These are phyloP conservation scores for Auriculariales sp. DNA, from an alignment of 768 basidiomycete species.

Conservation along the genomic window DNA sequence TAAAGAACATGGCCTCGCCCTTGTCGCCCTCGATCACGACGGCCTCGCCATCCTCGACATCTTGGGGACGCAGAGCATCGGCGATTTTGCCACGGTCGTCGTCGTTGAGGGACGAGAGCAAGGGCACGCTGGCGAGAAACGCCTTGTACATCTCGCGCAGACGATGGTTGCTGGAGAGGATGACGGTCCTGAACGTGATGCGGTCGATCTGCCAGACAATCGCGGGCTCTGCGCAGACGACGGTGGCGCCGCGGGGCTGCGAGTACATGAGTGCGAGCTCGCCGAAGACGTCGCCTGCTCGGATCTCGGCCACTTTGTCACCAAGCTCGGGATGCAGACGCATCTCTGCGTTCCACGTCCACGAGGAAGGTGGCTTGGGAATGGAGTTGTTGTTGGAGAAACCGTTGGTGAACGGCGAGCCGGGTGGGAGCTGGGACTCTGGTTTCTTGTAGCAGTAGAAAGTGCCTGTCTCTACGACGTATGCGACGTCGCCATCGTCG, in stretches of 20 bases:
- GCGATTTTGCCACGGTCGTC: conserved; percentile 94
- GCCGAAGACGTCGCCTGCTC: conserved; percentile 78
- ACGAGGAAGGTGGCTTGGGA: conserved; percentile 22
- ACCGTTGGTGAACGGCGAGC: conserved; percentile 30
- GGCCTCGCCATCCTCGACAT: conserved; percentile 69
- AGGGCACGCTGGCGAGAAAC: conserved; percentile 81
- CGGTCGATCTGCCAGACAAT: conserved; percentile 94
- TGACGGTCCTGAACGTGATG: conserved; percentile 95
- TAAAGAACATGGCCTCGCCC: conserved; percentile 95
- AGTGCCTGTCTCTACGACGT: conserved; percentile 84
- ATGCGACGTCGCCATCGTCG: conserved; percentile 93
- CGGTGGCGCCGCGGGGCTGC: conserved; percentile 88
- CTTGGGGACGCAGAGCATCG: conserved; percentile 77
- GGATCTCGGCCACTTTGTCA: conserved; percentile 72
- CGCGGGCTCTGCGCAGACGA: conserved; percentile 66
- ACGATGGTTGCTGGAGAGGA: conserved; percentile 81
- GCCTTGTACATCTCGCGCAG: conserved; percentile 93
- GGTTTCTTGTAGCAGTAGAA: conserved; percentile 66
- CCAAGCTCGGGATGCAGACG: conserved; percentile 56
- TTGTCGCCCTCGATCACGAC: conserved; percentile 89
- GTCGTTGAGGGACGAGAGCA: conserved; percentile 73
- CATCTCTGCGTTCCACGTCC: conserved; percentile 24
- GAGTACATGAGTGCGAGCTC: conserved; percentile 98
- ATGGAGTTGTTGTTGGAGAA: conserved; percentile 14
- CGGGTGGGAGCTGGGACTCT: conserved; percentile 48